Percentiles rank a stretch among this genome's conserved stretches.
Conservation (phyloP, 208 protist genomes). For the Crithidia brevicula region DNA sequence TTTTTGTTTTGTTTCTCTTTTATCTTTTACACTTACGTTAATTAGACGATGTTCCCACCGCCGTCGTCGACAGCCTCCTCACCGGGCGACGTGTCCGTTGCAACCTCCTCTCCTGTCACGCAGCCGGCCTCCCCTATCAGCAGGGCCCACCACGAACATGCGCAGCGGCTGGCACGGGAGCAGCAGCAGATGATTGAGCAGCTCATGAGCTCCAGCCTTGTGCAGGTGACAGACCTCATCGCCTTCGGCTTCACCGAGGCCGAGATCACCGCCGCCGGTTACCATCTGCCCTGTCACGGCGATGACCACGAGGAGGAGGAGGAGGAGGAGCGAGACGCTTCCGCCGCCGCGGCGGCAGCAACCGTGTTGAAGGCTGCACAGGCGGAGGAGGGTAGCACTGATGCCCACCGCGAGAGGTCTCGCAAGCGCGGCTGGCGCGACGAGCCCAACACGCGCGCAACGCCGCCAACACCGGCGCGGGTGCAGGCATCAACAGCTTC, state of each 20-base stretch:
- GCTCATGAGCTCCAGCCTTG: slow-evolving; percentile 34
- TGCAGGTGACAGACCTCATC: slow-evolving; percentile 32
- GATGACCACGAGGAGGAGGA: background rate
- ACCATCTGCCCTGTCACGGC: background rate
- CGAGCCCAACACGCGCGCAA: background rate
- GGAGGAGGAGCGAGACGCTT: background rate
- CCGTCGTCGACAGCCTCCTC: background rate
- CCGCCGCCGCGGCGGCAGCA: background rate
- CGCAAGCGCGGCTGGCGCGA: slow-evolving; percentile 14
- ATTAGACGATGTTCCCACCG: background rate
- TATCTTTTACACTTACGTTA: background rate
- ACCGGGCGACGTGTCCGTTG: background rate
- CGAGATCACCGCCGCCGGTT: slow-evolving; percentile 28
- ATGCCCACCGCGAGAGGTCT: background rate
- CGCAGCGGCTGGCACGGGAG: slow-evolving; percentile 11
- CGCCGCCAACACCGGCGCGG: too few species aligned
- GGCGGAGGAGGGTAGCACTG: background rate
- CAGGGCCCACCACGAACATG: background rate
- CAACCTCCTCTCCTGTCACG: background rate
- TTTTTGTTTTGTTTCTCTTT: too few species aligned
- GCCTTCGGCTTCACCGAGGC: slow-evolving; percentile 38
- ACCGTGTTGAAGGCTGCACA: background rate
- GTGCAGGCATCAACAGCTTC: too few species aligned
- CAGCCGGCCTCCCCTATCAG: background rate
- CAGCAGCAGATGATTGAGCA: slow-evolving; percentile 37